A percentile compares a stretch with the other conserved stretches of the same genome.
Conservation (phyloP, 139 green algal genomes). For the Spirogloea muscicola region DNA sequence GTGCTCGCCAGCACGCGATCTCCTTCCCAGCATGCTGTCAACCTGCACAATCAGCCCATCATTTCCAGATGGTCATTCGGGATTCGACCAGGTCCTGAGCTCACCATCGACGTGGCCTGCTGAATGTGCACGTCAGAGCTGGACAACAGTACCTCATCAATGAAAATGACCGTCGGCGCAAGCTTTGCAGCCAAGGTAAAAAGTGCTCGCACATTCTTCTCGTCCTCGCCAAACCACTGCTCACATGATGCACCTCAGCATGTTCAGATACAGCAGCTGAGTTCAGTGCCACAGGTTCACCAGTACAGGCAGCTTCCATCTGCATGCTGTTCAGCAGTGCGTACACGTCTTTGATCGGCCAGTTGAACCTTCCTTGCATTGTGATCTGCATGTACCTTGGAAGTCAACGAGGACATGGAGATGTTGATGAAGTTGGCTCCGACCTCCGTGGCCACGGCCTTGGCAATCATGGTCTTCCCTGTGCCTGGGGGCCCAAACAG, state of each 20-base stretch:
- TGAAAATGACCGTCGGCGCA: slow-evolving; percentile 68
- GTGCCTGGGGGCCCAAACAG: slow-evolving; percentile 42
- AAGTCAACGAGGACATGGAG: slow-evolving; percentile 59
- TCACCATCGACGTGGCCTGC: background rate
- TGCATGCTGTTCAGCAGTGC: too few relatives aligned
- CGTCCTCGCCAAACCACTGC: slow-evolving; percentile 44
- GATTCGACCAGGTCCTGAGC: background rate
- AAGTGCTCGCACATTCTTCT: slow-evolving; percentile 60
- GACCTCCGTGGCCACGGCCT: slow-evolving; percentile 42
- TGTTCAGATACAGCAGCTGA: background rate
- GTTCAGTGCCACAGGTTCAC: background rate
- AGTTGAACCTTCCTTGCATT: too few relatives aligned
- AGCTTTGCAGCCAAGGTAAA: slow-evolving; percentile 68
- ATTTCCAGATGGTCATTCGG: background rate
- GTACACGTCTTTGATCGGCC: too few relatives aligned
- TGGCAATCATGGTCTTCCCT: slow-evolving; percentile 47
- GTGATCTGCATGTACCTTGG: slow-evolving; percentile 53
- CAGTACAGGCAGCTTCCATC: too few relatives aligned
- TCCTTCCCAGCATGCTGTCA: slow-evolving; percentile 51
- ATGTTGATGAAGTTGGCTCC: slow-evolving; percentile 67
- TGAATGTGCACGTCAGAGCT: too few relatives aligned
- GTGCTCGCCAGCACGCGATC: slow-evolving; percentile 54
- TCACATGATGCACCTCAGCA: background rate
- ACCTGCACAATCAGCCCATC: slow-evolving; percentile 12
- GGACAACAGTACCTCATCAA: slow-evolving; percentile 74